These are phyloP conservation scores for Penicillium pulvis DNA, from an alignment of 495 filamentous ascomycete species.

Conservation along the genomic window DNA sequence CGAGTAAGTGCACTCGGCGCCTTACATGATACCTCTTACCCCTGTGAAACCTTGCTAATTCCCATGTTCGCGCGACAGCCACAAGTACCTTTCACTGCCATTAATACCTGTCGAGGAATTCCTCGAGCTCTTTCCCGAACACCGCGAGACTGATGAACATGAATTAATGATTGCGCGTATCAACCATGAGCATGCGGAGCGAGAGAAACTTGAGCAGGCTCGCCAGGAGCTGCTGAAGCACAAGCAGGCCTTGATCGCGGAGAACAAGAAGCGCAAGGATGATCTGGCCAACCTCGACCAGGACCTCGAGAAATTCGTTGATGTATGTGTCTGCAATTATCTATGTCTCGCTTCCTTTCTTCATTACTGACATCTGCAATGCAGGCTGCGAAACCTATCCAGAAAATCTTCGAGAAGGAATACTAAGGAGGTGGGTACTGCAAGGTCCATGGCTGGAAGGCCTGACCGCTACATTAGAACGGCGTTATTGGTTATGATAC, in stretches of 20 bases:
- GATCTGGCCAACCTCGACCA: conserved; percentile 86
- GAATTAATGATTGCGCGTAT: conserved; percentile 89
- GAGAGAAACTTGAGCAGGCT: conserved; percentile 83
- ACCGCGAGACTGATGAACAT: conserved; percentile 67
- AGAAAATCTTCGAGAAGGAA: conserved; percentile 79
- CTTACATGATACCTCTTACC: not conserved
- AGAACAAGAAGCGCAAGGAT: conserved; percentile 94
- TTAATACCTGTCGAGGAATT: conserved; percentile 84
- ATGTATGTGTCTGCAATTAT: conserved; percentile 40
- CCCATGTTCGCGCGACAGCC: conserved; percentile 50
- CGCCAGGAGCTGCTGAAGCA: conserved; percentile 83
- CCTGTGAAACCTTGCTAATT: conserved; percentile 4
- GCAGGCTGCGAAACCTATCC: conserved; percentile 82
- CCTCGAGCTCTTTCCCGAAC: conserved; percentile 74
- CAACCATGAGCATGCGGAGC: conserved; percentile 83
- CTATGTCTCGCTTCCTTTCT: not conserved
- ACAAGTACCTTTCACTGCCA: conserved; percentile 83
- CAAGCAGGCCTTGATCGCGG: conserved; percentile 88
- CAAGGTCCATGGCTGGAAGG: conserved; percentile 8
- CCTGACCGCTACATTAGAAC: conserved; percentile 22
- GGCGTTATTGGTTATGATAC: conserved; percentile 44
- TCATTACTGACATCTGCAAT: conserved; percentile 15
- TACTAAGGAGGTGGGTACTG: conserved; percentile 35
- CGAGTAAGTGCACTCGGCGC: conserved; percentile 63
- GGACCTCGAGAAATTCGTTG: conserved; percentile 89